Evolutionary conservation across 306 rosid genomes (phyloP), one percentile per base, ranked within the genome.

Genomic region (Vigna unguiculata): DNA sequence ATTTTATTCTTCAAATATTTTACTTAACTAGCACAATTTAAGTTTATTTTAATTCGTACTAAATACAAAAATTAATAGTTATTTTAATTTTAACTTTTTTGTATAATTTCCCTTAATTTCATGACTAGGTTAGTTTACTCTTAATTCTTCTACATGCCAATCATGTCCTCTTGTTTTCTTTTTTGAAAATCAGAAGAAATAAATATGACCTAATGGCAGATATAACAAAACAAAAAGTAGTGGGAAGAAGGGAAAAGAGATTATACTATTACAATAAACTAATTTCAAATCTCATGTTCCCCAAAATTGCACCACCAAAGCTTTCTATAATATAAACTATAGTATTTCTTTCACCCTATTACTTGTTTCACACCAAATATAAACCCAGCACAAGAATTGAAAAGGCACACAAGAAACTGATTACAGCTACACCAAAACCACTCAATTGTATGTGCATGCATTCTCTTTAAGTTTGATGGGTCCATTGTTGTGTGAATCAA

Each of bases 391-490:
- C 15, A 77, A 77, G 65, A 72, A 71, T 16, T 15, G 74, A 72
- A 68, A 62, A 69, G 25, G 22, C 45, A 69, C 72, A 74, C 64
- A 83, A 17, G 46, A 60, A 72, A 71, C 16, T 22, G 12, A 58
- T 69, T 24, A 24, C n/a, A 60, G 19, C 28, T 6, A 71, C 51
- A 53, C 45, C 63, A 70, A 62, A 73, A 74, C 21, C 49, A 52
- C 69, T 88, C 85, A 91, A 46, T 24, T 66, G 43, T 87, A 90
- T 25, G 77, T 70, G 72, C 97, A 90, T 7, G 81, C 79, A 76
- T 82, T 81, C 16, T 82, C 78, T 72, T 87, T 81, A 22, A 88
- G 80, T 78, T 83, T 89, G 81, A 89, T 79, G 46, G 90, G 86
- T 74, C 83, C 78, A 64, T 71, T 82, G 69, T 54, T 85, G 32